Percentiles rank a stretch among this genome's conserved stretches.
Evolutionary conservation across 371 early-diverging fungal species (phyloP).

Genomic region (Mortierella sp.): DNA sequence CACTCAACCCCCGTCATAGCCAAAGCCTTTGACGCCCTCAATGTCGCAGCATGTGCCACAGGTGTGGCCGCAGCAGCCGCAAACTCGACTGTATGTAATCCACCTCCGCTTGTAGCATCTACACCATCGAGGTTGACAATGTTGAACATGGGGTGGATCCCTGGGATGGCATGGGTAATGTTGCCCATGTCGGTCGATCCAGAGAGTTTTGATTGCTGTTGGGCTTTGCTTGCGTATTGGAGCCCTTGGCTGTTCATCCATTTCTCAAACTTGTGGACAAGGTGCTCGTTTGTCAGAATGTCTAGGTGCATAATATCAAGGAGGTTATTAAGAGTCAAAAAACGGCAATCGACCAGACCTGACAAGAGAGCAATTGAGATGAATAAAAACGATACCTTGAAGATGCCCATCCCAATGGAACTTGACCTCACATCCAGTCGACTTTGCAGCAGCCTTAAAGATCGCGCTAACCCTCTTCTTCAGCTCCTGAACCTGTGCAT

Average conservation of each 20-base stretch:
- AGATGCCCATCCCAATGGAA: constrained; percentile 59
- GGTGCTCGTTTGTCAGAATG: constrained; percentile 62
- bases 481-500: constrained; percentile 58
- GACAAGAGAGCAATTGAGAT: neutral
- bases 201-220: constrained; percentile 41
- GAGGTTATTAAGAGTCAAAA: neutral
- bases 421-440: constrained; percentile 68
- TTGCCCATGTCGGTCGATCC: constrained; percentile 76
- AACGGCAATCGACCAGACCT: neutral
- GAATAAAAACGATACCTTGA: constrained; percentile 21
- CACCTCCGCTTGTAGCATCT: constrained; percentile 38
- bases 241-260: constrained; percentile 58
- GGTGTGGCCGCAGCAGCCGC: constrained; percentile 59
- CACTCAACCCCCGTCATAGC: constrained; percentile 60
- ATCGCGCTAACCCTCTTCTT: constrained; percentile 57
- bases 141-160: constrained; percentile 69
- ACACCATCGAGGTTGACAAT: constrained; percentile 57
- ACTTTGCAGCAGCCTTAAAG: constrained; percentile 64
- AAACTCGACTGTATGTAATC: constrained; percentile 67
- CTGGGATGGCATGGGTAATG: constrained; percentile 66
- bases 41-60: constrained; percentile 63
- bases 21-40: constrained; percentile 66
- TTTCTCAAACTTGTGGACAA: constrained; percentile 61
- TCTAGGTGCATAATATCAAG: constrained; percentile 37
- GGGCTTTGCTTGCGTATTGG: constrained; percentile 31